phyloP scores from a whole-genome alignment of 2,329 filamentous ascomycete species.

The Pyrenochaeta sp. region DNA sequence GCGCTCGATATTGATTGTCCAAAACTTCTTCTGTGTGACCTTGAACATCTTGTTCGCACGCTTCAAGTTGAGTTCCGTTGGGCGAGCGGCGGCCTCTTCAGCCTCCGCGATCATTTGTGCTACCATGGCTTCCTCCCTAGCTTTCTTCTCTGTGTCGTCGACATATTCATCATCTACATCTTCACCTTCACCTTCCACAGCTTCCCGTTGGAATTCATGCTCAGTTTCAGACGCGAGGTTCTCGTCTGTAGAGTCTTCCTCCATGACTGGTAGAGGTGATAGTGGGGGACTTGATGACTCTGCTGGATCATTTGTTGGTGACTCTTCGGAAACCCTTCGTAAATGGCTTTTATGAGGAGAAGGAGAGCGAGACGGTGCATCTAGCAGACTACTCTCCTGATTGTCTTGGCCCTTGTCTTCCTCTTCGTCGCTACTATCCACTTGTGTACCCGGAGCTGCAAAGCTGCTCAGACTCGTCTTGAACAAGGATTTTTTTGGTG shows the following conservation, averaged over 20 bases:
- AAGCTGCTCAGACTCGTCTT: constrained; percentile 60
- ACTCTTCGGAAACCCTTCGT: constrained; percentile 20
- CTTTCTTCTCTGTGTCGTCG: constrained; percentile 66
- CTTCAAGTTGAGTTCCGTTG: constrained; percentile 54
- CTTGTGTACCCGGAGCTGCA: constrained; percentile 62
- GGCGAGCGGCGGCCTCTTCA: constrained; percentile 54
- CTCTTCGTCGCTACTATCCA: constrained; percentile 42
- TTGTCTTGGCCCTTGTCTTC: constrained; percentile 32
- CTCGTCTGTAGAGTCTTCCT: constrained; percentile 10
- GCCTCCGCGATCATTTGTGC: constrained; percentile 57
- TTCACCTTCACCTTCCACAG: constrained; percentile 11
- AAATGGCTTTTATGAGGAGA: constrained; percentile 20
- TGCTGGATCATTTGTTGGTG: constrained; percentile 23
- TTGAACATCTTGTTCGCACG: constrained; percentile 63
- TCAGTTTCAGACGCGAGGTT: constrained; percentile 13
- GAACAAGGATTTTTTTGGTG: constrained; percentile 48
- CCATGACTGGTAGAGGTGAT: not conserved
- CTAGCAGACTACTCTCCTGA: constrained; percentile 23
- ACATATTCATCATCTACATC: constrained; percentile 57
- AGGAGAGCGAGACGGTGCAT: constrained; percentile 23
- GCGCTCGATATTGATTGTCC: constrained; percentile 64
- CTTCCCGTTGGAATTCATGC: not conserved
- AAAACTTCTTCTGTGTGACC: constrained; percentile 65
- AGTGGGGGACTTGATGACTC: constrained; percentile 24
- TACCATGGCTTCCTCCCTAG: constrained; percentile 55